Conservation (phyloP, 495 filamentous ascomycete species). For the Hypomontagnella submonticulosa region DNA sequence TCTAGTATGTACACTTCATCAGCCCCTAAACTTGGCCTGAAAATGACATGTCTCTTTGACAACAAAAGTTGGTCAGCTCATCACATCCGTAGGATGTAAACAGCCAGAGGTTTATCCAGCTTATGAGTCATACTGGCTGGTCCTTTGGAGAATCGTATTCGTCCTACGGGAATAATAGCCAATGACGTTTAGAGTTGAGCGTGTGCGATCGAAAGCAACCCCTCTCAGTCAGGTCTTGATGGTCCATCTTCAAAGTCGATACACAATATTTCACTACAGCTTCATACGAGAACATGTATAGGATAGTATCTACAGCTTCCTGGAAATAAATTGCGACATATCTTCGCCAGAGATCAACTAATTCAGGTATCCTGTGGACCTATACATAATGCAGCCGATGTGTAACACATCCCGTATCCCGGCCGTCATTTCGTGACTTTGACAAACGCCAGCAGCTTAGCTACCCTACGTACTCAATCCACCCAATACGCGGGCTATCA, state of each 20-base stretch:
- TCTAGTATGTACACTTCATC: constrained; percentile 9
- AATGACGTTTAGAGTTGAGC: no score
- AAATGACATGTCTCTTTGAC: constrained; percentile 35
- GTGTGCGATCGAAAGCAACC: no score
- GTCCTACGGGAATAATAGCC: no score
- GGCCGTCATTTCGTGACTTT: background rate
- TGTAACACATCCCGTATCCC: background rate
- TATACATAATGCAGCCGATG: no score
- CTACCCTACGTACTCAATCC: background rate
- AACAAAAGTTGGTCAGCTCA: constrained; percentile 23
- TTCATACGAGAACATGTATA: no score
- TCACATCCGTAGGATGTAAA: constrained; percentile 1
- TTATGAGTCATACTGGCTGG: constrained; percentile 21
- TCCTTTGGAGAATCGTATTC: background rate
- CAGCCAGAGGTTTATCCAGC: constrained; percentile 4
- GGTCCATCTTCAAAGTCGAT: background rate
- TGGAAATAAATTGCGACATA: no score
- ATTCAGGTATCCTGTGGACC: no score
- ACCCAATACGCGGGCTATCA: background rate
- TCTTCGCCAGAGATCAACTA: no score
- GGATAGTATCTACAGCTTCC: no score
- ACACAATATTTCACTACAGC: background rate
- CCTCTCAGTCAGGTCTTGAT: background rate
- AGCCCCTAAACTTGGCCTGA: background rate
- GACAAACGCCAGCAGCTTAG: background rate